A percentile compares a stretch with the other conserved stretches of the same genome.
Evolutionary conservation across 73 alveolate genomes (phyloP).

Genomic region (Paramecium primaurelia): DNA sequence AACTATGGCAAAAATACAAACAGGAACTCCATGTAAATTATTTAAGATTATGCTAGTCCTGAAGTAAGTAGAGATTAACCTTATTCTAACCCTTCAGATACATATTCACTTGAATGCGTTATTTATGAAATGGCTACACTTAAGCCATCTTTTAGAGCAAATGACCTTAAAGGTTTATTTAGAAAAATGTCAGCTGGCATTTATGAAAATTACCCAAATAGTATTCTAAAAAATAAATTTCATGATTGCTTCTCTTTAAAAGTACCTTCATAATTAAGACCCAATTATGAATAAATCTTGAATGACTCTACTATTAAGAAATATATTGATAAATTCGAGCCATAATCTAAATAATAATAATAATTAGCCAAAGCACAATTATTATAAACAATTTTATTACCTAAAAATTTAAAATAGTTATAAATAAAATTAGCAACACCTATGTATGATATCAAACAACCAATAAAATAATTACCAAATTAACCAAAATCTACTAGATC

Average conservation of each 20-base stretch:
- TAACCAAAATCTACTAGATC: not conserved
- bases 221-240: constrained; percentile 43
- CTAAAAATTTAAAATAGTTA: not conserved
- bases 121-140: constrained; percentile 71
- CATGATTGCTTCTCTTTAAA: constrained; percentile 59
- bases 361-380: not conserved
- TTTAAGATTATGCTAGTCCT: constrained; percentile 69
- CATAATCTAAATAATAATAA: not conserved
- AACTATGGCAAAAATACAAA: constrained; percentile 19
- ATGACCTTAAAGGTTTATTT: constrained; percentile 62
- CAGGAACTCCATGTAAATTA: constrained; percentile 29
- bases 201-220: constrained; percentile 53
- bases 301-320: not conserved
- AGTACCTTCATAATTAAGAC: constrained; percentile 59
- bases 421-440: not conserved
- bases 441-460: not conserved
- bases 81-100: constrained; percentile 63
- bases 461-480: not conserved
- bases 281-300: constrained; percentile 55
- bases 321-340: not conserved
- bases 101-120: constrained; percentile 68
- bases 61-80: constrained; percentile 76
- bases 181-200: constrained; percentile 65
- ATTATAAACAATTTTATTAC: not conserved
- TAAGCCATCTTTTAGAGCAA: constrained; percentile 71